Conservation (phyloP, 371 early-diverging fungal genomes). For the Blastocladiella emersonii region DNA sequence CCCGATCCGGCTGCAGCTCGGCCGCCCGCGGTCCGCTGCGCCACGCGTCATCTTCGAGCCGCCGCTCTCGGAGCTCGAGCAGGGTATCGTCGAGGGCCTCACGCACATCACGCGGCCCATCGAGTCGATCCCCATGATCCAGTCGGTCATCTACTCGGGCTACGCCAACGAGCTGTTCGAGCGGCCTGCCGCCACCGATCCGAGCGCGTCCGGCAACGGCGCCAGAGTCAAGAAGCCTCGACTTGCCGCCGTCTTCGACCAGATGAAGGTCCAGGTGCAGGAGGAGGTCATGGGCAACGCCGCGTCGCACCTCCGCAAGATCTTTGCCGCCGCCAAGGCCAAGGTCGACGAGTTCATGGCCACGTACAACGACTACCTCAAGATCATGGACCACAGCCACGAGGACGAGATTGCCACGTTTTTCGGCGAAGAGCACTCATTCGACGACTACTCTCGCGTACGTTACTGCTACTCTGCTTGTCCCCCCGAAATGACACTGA, state of each 20-base stretch:
- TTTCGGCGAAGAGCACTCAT: constrained; percentile 23
- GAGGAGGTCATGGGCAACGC: background rate
- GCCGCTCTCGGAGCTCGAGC: background rate
- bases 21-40: too few relatives aligned
- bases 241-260: background rate
- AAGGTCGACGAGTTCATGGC: constrained; percentile 18
- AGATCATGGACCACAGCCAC: constrained; percentile 14
- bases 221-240: background rate
- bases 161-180: background rate
- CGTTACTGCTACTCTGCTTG: background rate
- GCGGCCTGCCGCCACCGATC: background rate
- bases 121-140: constrained; percentile 1
- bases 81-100: constrained; percentile 4
- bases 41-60: constrained; percentile 1
- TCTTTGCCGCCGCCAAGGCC: background rate
- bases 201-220: too few relatives aligned
- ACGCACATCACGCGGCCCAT: constrained; percentile 9
- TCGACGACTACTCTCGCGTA: constrained; percentile 32
- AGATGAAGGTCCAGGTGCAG: background rate
- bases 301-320: background rate
- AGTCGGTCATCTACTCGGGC: constrained; percentile 7
- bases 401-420: constrained; percentile 19
- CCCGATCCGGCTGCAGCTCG: too few relatives aligned
- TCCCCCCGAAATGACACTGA: background rate
- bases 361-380: constrained; percentile 17